phyloP scores from a whole-genome alignment of 2,329 filamentous ascomycete species.

The Neonectria punicea region DNA sequence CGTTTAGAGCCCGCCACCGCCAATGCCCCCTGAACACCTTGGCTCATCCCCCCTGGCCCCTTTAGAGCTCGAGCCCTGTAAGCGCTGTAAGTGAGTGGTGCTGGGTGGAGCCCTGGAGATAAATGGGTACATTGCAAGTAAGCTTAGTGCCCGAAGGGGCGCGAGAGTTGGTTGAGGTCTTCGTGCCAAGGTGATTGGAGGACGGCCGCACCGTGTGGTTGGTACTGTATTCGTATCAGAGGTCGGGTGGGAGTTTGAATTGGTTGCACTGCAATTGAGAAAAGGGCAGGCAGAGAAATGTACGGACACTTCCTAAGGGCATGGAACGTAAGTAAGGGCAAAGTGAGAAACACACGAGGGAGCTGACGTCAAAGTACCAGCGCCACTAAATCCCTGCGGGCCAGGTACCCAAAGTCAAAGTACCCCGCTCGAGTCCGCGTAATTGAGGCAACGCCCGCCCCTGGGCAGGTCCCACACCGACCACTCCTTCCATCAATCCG shows the following conservation, averaged over 20 bases:
- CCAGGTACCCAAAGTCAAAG: conserved; percentile 6
- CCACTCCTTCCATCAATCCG: conserved; percentile 7
- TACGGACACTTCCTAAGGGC: too few species aligned
- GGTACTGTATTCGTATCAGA: background rate
- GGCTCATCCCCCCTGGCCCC: conserved; percentile 20
- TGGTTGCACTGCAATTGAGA: background rate
- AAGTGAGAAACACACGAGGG: background rate
- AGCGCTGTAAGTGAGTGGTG: conserved; percentile 22
- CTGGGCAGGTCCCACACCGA: conserved; percentile 2
- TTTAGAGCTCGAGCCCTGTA: conserved; percentile 12
- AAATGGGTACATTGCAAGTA: conserved; percentile 10
- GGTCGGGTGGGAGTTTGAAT: background rate
- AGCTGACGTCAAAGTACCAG: conserved; percentile 6
- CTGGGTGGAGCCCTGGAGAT: conserved; percentile 9
- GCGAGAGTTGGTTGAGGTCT: conserved; percentile 4
- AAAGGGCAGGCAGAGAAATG: background rate
- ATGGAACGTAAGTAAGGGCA: background rate
- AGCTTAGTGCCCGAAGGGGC: conserved; percentile 12
- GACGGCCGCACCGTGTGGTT: background rate
- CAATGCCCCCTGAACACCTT: conserved; percentile 14
- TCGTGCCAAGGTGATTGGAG: background rate
- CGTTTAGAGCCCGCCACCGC: conserved; percentile 5
- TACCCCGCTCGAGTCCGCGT: background rate
- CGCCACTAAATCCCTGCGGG: background rate
- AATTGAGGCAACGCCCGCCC: conserved; percentile 4